Base-by-base conservation (phyloP, 1,139 yeast species). In the Candida freyschussii region DNA sequence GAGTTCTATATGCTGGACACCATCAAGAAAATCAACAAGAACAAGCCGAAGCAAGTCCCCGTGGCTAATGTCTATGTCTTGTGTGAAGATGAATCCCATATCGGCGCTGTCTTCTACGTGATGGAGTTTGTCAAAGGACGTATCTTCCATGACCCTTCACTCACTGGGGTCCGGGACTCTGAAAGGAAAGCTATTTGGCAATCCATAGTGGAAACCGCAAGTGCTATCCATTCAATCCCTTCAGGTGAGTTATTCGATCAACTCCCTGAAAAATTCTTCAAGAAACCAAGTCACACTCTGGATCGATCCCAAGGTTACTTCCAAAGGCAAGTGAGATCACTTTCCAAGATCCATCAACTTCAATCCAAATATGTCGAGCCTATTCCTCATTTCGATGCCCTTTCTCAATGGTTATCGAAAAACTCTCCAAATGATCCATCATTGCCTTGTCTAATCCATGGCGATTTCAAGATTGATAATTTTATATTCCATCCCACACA, bases 381-480 rank as follows among this genome's bases (percentile, higher is more conserved):
- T 8, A 72, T 78, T 21, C 80, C 81, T 0, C 50, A 65, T 24
- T 72, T 74, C 38, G 64, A 63, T 3, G 51, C 56, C 4, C 60
- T 73, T 7, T 59, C 69, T 12, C 39, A 50, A 4, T 77, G 74
- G 70, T 55, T 75, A 32, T 43, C 59, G 17, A 33, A 46, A 12
- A 53, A 59, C 14, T 62, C 70, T 0, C 77, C 82, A 13, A 36
- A 45, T 20, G 84, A 79, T 40, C 71, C 76, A 0, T 48, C 58
- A 3, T 55, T 63, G 7, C 59, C 66, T 30, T 57, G 71, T 2
- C 63, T 78, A 44, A 75, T 77, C 26, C 85, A 78, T 45, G 85
- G 85, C 1, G 85, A 78, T 53, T 78, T 72, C 60, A 78, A 78
- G 49, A 74, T 78, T 28, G 85, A 78, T 52, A 78, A 78, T 47